A percentile compares a stretch with the other conserved stretches of the same genome.
Evolutionary conservation across 2,329 filamentous ascomycete species (phyloP).

Genomic region (Talaromyces sp.): DNA sequence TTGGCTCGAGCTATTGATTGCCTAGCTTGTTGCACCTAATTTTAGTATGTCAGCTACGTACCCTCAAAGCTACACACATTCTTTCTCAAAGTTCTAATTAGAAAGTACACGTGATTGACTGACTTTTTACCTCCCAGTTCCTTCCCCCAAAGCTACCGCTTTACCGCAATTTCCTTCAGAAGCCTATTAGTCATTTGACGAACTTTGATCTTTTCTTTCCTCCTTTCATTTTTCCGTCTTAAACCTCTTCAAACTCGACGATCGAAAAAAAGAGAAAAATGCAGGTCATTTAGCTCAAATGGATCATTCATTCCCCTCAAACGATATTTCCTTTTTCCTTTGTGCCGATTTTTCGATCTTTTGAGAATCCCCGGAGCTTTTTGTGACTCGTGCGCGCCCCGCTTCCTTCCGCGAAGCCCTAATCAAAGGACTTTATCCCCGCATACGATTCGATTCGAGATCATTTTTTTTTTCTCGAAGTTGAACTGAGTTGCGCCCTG

Average conservation of each 20-base stretch:
- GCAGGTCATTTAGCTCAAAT: constrained; percentile 9
- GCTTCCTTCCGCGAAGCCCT: constrained; percentile 8
- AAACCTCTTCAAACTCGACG: background rate
- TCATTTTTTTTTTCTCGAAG: background rate
- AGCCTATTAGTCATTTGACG: constrained; percentile 4
- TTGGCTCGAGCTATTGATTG: background rate
- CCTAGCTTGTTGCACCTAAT: background rate
- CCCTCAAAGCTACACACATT: background rate
- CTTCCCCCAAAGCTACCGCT: background rate
- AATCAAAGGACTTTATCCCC: background rate
- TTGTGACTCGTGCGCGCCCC: background rate
- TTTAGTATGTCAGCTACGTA: background rate
- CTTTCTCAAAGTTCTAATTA: background rate
- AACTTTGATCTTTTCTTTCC: background rate
- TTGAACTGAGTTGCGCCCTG: background rate
- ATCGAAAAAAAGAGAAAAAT: background rate
- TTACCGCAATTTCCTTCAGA: background rate
- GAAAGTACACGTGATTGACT: constrained; percentile 1
- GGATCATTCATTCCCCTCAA: background rate
- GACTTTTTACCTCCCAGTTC: background rate
- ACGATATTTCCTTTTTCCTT: constrained; percentile 17
- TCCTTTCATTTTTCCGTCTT: background rate
- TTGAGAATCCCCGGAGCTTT: background rate
- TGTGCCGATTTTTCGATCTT: constrained; percentile 14
- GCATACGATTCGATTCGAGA: constrained; percentile 3